Evolutionary conservation across 169 alveolate species (phyloP).

Genomic region (Plasmodium chabaudi): DNA sequence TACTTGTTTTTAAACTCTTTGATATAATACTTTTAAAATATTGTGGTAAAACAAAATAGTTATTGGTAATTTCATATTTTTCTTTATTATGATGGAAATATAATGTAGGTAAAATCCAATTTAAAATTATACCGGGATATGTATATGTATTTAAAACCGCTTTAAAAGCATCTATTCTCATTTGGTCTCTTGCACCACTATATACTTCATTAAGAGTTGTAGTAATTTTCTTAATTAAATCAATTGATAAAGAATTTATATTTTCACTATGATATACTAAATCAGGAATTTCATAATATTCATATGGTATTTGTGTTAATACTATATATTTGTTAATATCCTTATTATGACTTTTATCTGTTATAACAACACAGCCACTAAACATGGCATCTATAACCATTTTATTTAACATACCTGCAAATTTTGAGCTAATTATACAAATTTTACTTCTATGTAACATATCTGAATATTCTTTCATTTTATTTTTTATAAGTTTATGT

Average conservation of each 20-base stretch:
- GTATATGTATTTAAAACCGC: conserved; percentile 59
- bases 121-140: conserved; percentile 42
- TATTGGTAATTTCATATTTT: conserved; percentile 37
- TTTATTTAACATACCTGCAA: conserved; percentile 65
- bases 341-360: conserved; percentile 65
- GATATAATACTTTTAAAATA: conserved; percentile 58
- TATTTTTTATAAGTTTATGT: conserved; percentile 58
- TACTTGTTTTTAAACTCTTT: conserved; percentile 56
- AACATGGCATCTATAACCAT: conserved; percentile 62
- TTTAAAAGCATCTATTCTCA: conserved; percentile 45
- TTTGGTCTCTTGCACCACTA: conserved; percentile 23
- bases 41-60: conserved; percentile 69
- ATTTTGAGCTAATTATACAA: conserved; percentile 66
- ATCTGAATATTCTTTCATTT: conserved; percentile 27
- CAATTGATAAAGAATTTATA: conserved; percentile 28
- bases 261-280: conserved; percentile 47
- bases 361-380: conserved; percentile 62
- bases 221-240: conserved; percentile 19
- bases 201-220: conserved; percentile 42
- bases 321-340: conserved; percentile 51
- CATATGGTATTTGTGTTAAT: conserved; percentile 54
- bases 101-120: conserved; percentile 65
- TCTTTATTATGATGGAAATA: conserved; percentile 66
- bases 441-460: conserved; percentile 55
- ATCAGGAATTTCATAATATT: conserved; percentile 64